Conservation (phyloP, 441 rosid genomes). For the Capsella rubella region DNA sequence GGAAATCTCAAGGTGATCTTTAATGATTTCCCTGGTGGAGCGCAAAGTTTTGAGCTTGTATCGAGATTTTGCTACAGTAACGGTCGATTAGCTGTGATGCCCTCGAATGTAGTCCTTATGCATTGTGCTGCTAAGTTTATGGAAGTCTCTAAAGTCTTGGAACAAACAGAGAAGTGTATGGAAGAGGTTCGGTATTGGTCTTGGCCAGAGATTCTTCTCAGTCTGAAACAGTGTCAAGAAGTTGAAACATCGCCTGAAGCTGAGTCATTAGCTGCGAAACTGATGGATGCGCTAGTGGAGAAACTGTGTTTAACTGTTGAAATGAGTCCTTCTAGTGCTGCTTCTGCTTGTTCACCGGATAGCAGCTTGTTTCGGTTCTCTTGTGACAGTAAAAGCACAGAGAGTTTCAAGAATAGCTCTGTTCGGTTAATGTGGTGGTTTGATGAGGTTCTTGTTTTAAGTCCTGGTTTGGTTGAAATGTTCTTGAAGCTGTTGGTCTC, state of each 20-base stretch:
- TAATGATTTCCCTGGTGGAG: conserved; percentile 83
- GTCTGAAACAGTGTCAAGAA: conserved; percentile 71
- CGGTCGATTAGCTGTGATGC: conserved; percentile 56
- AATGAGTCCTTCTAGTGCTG: conserved; percentile 70
- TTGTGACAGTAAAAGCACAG: conserved; percentile 78
- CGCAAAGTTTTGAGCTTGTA: conserved; percentile 71
- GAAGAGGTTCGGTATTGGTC: conserved; percentile 68
- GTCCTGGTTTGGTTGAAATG: conserved; percentile 50
- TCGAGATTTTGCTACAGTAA: conserved; percentile 77
- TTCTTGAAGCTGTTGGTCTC: conserved; percentile 58
- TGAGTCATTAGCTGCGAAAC: conserved; percentile 52
- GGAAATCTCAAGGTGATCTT: conserved; percentile 68
- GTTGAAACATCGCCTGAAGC: conserved; percentile 47
- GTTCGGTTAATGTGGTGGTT: conserved; percentile 73
- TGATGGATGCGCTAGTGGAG: conserved; percentile 63
- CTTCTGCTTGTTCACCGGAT: conserved; percentile 72
- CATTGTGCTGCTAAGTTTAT: conserved; percentile 75
- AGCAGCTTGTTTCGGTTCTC: conserved; percentile 73
- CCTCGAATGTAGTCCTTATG: conserved; percentile 58
- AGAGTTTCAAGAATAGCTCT: conserved; percentile 68
- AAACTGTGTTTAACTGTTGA: conserved; percentile 60
- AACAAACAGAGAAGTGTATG: conserved; percentile 68
- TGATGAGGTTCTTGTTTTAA: conserved; percentile 64
- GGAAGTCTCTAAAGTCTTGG: conserved; percentile 65
- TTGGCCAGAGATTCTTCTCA: conserved; percentile 75